phyloP scores from a whole-genome alignment of 257 asterid genomes.

The Solanum medicagineum region DNA sequence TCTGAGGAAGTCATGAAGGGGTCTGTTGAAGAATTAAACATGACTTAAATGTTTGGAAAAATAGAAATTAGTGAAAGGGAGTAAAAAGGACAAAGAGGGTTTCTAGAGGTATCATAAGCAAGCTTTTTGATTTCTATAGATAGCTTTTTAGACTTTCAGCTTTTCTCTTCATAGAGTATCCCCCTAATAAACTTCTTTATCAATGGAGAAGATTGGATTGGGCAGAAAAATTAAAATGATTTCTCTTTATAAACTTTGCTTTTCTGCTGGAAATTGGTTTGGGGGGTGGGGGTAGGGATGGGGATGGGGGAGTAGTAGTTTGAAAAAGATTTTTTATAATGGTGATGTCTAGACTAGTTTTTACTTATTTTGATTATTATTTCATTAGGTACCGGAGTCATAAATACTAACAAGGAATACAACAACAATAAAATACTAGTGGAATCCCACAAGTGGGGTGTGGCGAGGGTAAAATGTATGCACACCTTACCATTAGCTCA shows the following conservation, averaged over 20 bases:
- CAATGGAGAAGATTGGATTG: conserved; percentile 2
- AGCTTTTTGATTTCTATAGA: not conserved
- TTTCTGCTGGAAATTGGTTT: not conserved
- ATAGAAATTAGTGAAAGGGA: not conserved
- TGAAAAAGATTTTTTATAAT: not conserved
- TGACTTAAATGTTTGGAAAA: not conserved
- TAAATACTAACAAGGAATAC: too few species aligned
- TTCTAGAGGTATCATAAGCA: conserved; percentile 14
- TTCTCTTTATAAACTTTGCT: not conserved
- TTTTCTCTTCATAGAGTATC: conserved; percentile 3
- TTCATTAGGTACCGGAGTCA: not conserved
- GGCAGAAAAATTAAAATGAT: not conserved
- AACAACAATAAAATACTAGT: too few species aligned
- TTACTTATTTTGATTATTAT: not conserved
- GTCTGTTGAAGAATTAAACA: conserved; percentile 21
- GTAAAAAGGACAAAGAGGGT: not conserved
- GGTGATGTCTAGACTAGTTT: not conserved
- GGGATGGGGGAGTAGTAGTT: not conserved
- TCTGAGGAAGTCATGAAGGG: conserved; percentile 13
- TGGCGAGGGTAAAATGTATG: too few species aligned
- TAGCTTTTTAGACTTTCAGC: conserved; percentile 19
- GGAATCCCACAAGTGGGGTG: too few species aligned
- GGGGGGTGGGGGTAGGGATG: not conserved
- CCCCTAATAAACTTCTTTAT: conserved; percentile 10
- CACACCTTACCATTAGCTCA: too few species aligned